phyloP scores from a whole-genome alignment of 2,329 filamentous ascomycete genomes.

The Calonectria pteridis region DNA sequence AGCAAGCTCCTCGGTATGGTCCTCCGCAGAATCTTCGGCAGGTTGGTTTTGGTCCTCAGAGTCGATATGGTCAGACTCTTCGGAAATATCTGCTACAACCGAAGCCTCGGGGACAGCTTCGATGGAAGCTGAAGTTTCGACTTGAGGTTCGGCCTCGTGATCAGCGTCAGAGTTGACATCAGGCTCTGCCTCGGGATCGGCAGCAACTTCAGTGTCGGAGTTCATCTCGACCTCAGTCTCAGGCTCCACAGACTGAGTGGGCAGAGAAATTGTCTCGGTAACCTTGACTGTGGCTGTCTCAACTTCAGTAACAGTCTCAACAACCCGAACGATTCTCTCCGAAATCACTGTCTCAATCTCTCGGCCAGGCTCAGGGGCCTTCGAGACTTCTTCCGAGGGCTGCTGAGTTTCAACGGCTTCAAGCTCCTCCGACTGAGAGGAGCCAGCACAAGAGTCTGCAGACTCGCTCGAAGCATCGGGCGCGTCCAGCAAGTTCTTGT shows the following conservation, averaged over 20 bases:
- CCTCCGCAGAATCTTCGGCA: neutral
- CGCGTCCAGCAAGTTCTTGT: neutral
- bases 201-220: slow-evolving; percentile 23
- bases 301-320: slow-evolving; percentile 53
- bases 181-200: too few species aligned
- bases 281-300: slow-evolving; percentile 48
- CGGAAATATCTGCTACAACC: neutral
- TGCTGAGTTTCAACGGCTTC: slow-evolving; percentile 4
- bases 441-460: slow-evolving; percentile 40
- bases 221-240: neutral
- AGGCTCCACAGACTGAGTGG: slow-evolving; percentile 26
- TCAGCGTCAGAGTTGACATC: neutral
- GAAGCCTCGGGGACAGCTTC: neutral
- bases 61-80: neutral
- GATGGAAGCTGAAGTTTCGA: neutral
- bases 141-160: neutral
- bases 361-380: slow-evolving; percentile 25
- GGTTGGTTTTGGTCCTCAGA: neutral
- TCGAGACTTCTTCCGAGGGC: slow-evolving; percentile 1
- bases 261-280: slow-evolving; percentile 39
- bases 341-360: slow-evolving; percentile 40
- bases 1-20: neutral
- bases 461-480: slow-evolving; percentile 16
- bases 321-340: slow-evolving; percentile 46
- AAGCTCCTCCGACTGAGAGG: slow-evolving; percentile 25